Evolutionary conservation across 495 filamentous ascomycete species (phyloP), one percentile per base, ranked within the genome.

Genomic region (Rusavskia elegans): DNA sequence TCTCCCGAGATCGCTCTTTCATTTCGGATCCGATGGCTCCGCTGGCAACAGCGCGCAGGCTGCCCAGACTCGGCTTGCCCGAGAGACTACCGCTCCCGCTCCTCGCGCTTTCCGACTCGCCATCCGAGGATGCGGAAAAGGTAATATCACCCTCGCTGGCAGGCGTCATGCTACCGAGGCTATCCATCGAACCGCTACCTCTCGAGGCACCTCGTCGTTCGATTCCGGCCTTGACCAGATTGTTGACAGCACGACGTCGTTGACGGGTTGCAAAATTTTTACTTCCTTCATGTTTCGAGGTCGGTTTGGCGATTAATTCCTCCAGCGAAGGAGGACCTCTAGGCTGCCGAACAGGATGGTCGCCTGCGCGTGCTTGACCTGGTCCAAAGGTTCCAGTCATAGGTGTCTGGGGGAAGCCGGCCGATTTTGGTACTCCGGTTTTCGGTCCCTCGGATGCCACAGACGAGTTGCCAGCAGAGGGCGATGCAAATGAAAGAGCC

Each of bases 201-300:
- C 74, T 73, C 54, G 80, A 79, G 27, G 76, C 75, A 37, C 71
- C 75, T 57, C 89, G 86, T 51, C 92, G 84, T 64, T 92, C 87
- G 54, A 88, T 77, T 17, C 90, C 88, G 52, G 89, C 89, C 57
- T 87, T 85, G 48, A 96, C 85, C 45, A 98, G 75, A 60, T 86
- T 95, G 70, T 84, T 82, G 42, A 98, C 80, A 16, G 93, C 93
- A 59, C 83, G 85, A 55, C 90, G 89, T 46, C 92, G 89, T 60
- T 92, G 89, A 56, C 90, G 90, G 32, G 87, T 83, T 19, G 86
- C 83, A 67, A 99, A 99, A 69, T 99, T 99, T 76, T 95, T 94
- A 79, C 90, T 95, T 36, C 93, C 92, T 61, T 95, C 90, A 56
- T 92, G 82, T 68, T 89, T 95, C 44, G 87, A 82, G 5, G 92